Percentiles rank a stretch among this genome's conserved stretches.
phyloP scores from a whole-genome alignment of 1,284 basidiomycete species.

The Cystobasidium pallidum region DNA sequence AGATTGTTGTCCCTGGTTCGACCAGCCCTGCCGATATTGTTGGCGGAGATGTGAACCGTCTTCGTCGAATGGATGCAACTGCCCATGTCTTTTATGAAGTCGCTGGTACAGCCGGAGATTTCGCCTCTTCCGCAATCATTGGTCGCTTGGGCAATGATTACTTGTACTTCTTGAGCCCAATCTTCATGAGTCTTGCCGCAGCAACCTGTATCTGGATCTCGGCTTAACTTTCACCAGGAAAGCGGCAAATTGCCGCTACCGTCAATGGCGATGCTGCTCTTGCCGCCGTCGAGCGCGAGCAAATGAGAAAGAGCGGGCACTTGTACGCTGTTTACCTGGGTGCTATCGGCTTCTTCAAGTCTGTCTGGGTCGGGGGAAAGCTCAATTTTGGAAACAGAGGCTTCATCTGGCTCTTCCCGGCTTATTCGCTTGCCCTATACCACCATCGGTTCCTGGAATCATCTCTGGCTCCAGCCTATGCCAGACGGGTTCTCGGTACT shows the following conservation, averaged over 20 bases:
- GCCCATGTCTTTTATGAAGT: constrained; percentile 58
- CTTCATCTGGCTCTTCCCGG: constrained; percentile 52
- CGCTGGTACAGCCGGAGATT: constrained; percentile 57
- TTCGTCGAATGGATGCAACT: constrained; percentile 57
- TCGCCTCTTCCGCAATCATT: constrained; percentile 56
- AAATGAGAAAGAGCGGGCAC: constrained; percentile 43
- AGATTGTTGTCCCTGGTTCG: neutral
- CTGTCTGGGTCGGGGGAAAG: constrained; percentile 55
- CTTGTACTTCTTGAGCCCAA: constrained; percentile 51
- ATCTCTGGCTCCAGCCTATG: constrained; percentile 56
- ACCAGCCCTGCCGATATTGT: constrained; percentile 47
- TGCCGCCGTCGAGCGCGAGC: constrained; percentile 37
- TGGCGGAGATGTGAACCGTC: constrained; percentile 53
- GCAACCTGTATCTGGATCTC: constrained; percentile 53
- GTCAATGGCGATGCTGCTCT: constrained; percentile 37
- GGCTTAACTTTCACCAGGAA: constrained; percentile 40
- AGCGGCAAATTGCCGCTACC: constrained; percentile 21
- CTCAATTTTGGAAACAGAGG: constrained; percentile 54
- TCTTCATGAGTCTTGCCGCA: constrained; percentile 50
- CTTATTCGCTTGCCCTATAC: constrained; percentile 55
- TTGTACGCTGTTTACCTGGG: constrained; percentile 51
- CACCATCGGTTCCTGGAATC: constrained; percentile 58
- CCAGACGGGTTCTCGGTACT: constrained; percentile 54
- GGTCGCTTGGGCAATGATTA: constrained; percentile 57
- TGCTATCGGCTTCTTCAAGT: constrained; percentile 52